Base-by-base conservation (phyloP, 768 basidiomycete species). In the Tricholoma flavovirens region DNA sequence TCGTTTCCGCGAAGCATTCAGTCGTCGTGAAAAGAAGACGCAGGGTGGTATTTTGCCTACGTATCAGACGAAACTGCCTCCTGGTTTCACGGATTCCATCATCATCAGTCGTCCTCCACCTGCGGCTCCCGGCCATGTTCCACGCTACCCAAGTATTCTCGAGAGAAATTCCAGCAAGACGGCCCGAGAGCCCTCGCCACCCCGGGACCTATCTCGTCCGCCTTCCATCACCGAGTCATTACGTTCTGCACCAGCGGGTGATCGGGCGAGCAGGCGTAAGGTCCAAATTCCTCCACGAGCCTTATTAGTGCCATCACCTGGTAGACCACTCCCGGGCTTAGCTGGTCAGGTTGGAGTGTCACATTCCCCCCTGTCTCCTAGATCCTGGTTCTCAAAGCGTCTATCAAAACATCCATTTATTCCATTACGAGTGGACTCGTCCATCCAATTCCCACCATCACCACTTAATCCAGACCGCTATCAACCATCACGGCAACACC, bases 391-490 rank as follows among this genome's bases (percentile, higher is more conserved):
- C 54, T 64, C 65, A 5, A 69, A 69, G 54, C 62, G 69, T 48
- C 59, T 64, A 15, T 69, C 69, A 56, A 69, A 70, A 45, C 66
- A 74, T 60, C 74, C 74, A 9, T 73, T 75, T 64, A 69, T 75
- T 33, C 74, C 74, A 36, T 58, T 73, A 19, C 69, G 70, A 51
- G 68, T 66, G 40, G 71, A 71, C 38, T 56, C 62, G 14, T 51
- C 61, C 19, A 63, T 61, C 51, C 58, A 54, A 19, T 66, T 60
- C 52, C 59, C 64, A n/a, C 65, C 67, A 51, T 65, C 65, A 3
- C 59, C 62, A 11, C 45, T 61, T 11, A 35, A 51, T 46, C 53
- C 58, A 30, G 60, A 56, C 11, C 55, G 57, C 9, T 64, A 62
- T 17, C 62, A 64, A 32, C 62, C 64, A 6, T 65, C 64, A 21